A percentile compares a stretch with the other conserved stretches of the same genome.
phyloP scores from a whole-genome alignment of 2,329 filamentous ascomycete species.

The Ascochyta viciae-villosae region DNA sequence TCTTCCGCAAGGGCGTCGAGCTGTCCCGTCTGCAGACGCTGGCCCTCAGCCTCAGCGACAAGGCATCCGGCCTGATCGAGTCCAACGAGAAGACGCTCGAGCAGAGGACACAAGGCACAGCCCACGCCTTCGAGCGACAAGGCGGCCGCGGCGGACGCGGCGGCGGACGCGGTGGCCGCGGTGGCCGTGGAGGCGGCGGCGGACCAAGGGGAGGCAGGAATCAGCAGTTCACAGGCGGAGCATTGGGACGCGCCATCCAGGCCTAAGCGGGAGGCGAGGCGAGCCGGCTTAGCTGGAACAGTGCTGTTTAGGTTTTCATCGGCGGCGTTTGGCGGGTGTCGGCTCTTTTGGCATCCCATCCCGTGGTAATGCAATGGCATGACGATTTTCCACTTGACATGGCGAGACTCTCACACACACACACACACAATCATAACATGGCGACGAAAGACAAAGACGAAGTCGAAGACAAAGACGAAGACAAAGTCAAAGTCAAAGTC shows the following conservation, averaged over 20 bases:
- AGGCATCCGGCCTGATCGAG: constrained; percentile 95
- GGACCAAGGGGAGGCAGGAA: constrained; percentile 65
- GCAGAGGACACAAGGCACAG: constrained; percentile 93
- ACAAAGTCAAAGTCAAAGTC: background rate
- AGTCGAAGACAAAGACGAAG: background rate
- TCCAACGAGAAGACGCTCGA: constrained; percentile 96
- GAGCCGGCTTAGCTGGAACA: background rate
- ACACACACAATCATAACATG: too few relatives aligned
- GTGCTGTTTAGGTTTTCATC: constrained; percentile 19
- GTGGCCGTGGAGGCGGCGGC: constrained; percentile 70
- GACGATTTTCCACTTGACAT: constrained; percentile 6
- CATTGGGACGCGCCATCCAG: constrained; percentile 67
- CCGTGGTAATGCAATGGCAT: constrained; percentile 21
- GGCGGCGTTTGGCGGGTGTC: constrained; percentile 15
- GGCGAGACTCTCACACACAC: background rate
- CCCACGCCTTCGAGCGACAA: constrained; percentile 94
- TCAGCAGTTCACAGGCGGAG: constrained; percentile 82
- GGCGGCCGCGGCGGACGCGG: constrained; percentile 76
- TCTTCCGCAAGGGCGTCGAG: constrained; percentile 99
- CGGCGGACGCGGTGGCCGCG: constrained; percentile 64
- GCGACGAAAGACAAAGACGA: background rate
- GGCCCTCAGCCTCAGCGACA: constrained; percentile 92
- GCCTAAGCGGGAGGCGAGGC: constrained; percentile 41
- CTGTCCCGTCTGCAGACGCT: constrained; percentile 94
- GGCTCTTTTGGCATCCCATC: constrained; percentile 5